Evolutionary conservation across 2,329 filamentous ascomycete species (phyloP).

Genomic region (Hypoxylon sp.): DNA sequence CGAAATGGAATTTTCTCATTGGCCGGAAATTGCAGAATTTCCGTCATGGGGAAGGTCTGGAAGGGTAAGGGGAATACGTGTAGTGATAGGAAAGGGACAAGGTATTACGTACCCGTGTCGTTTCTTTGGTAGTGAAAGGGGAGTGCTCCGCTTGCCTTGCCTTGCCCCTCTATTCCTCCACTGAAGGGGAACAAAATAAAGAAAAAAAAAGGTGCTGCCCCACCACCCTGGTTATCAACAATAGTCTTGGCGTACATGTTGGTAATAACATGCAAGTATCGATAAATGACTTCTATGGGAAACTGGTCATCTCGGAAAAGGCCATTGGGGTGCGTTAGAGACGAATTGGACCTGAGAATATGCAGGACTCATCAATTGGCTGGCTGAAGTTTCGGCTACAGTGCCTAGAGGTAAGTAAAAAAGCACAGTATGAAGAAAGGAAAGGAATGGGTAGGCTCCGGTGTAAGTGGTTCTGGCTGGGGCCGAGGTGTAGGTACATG

Average conservation of each 20-base stretch:
- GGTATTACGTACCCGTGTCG: constrained; percentile 30
- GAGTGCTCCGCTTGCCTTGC: constrained; percentile 36
- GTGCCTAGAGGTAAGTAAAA: neutral
- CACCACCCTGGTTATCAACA: constrained; percentile 40
- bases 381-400: neutral
- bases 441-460: constrained; percentile 23
- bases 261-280: constrained; percentile 19
- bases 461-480: constrained; percentile 32
- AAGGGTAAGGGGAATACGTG: constrained; percentile 40
- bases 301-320: constrained; percentile 26
- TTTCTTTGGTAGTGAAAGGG: constrained; percentile 33
- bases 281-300: constrained; percentile 27
- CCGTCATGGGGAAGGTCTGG: constrained; percentile 37
- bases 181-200: constrained; percentile 18
- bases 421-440: constrained; percentile 9
- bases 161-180: constrained; percentile 35
- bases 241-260: constrained; percentile 40
- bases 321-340: constrained; percentile 15
- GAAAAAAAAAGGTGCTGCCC: constrained; percentile 27
- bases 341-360: constrained; percentile 13
- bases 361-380: constrained; percentile 11
- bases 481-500: constrained; percentile 40
- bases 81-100: constrained; percentile 26
- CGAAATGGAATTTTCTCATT: constrained; percentile 53
- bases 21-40: constrained; percentile 53